A percentile compares a stretch with the other conserved stretches of the same genome.
phyloP scores from a whole-genome alignment of 805 yeast species.

The Yamadazyma kitorensis region DNA sequence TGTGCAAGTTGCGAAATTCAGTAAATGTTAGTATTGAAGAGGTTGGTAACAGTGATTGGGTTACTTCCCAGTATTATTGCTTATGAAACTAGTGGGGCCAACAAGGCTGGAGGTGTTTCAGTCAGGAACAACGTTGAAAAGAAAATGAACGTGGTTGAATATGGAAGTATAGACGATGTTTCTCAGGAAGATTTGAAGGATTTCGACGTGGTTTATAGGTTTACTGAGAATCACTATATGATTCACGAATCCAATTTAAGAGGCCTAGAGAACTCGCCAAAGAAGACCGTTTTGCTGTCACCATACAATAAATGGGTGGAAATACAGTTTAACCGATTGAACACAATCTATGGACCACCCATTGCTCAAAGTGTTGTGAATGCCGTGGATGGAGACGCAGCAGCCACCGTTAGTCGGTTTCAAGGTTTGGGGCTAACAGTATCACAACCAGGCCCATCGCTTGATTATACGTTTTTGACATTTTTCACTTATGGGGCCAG shows the following conservation, averaged over 20 bases:
- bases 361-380: conserved; percentile 2
- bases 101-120: no score
- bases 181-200: conserved; percentile 3
- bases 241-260: conserved; percentile 9
- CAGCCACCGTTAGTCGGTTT: conserved; percentile 1
- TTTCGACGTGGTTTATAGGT: conserved; percentile 8
- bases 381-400: conserved; percentile 3
- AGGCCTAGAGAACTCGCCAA: conserved; percentile 2
- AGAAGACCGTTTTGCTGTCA: neutral
- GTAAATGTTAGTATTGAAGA: no score
- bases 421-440: conserved; percentile 5
- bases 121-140: no score
- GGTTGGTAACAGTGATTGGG: no score
- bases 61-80: no score
- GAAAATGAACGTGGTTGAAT: no score
- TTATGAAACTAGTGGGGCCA: no score
- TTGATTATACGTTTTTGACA: neutral
- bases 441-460: neutral
- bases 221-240: conserved; percentile 7
- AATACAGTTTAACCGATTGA: neutral
- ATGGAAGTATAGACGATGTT: conserved; percentile 1
- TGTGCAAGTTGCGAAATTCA: no score
- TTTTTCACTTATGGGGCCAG: conserved; percentile 1
- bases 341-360: conserved; percentile 5
- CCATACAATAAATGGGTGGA: conserved; percentile 11